Base-by-base conservation (phyloP, 2,329 filamentous ascomycete genomes). In the Myriangium duriaei region DNA sequence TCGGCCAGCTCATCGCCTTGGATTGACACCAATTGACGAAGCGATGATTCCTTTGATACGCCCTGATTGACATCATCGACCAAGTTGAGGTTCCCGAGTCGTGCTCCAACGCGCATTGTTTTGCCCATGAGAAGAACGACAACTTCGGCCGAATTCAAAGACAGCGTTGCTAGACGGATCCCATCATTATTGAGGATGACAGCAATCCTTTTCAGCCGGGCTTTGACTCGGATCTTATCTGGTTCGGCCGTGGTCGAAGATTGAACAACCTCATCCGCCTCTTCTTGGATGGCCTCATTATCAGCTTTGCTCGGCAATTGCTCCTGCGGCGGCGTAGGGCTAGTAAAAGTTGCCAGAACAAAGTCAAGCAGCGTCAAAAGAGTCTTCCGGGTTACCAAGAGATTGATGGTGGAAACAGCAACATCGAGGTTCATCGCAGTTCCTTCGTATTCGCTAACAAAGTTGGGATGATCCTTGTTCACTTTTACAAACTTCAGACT, bases 141-240 rank as follows among this genome's bases (percentile, higher is more conserved):
- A 21, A 95, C 80, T 54, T 95, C 83, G 2, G 87, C 91, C 42
- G 91, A 88, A 48, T 85, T 92, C 51, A 99, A 76, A 38, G 86
- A 91, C 12, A 98, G 62, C 0, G 91, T 98, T 17, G 91, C 91
- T 17, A 99, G 70, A 16, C 91, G 77, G 41, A 96, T 92, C 0
- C 91, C 91, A 56, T 99, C 92, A 47, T 98, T 96, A 56, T 99
- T 99, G 39, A 99, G 68, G 45, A 98, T 88, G 17, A 98, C 69
- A 2, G 85, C 76, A 46, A 99, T 94, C 63, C 82, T 87, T 63
- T 93, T 92, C 45, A 99, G 64, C 44, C 95, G 81, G 30, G 92
- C 79, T 59, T 93, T 93, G 58, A 99, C 88, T 15, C 86, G 77
- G 47, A 98, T 91, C 46, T 91, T 92, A 40, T 82, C 81, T 17